Conservation (phyloP, 2,329 filamentous ascomycete genomes). For the Beauveria bassiana region DNA sequence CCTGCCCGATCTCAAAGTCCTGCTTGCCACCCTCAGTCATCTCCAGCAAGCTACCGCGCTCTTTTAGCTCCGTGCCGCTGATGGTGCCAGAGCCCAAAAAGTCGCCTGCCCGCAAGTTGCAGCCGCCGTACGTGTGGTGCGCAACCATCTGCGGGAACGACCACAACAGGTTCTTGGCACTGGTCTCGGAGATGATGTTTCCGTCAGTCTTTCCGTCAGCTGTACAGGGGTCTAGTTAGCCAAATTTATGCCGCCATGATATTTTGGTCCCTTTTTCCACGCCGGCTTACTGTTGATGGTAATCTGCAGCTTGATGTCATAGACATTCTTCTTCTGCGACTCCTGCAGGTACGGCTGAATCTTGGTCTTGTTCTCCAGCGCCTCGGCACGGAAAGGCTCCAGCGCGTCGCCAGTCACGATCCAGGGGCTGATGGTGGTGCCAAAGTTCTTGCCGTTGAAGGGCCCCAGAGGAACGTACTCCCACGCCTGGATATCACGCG, state of each 20-base stretch:
- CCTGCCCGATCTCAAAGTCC: conserved; percentile 31
- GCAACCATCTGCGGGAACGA: conserved; percentile 73
- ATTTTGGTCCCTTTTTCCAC: too few species aligned
- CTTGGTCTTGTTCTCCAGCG: conserved; percentile 25
- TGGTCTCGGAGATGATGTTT: conserved; percentile 13
- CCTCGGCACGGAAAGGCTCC: conserved; percentile 18
- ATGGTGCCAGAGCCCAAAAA: conserved; percentile 48
- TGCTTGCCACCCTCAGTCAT: conserved; percentile 38
- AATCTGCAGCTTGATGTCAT: conserved; percentile 31
- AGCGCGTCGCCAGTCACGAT: conserved; percentile 54
- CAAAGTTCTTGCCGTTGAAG: conserved; percentile 54
- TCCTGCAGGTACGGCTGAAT: conserved; percentile 47
- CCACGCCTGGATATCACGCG: conserved; percentile 52
- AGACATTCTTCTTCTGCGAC: conserved; percentile 28
- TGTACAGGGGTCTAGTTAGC: not conserved
- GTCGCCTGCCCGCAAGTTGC: conserved; percentile 61
- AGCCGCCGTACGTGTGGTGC: conserved; percentile 66
- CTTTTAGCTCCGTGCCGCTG: conserved; percentile 30
- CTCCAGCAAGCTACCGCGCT: conserved; percentile 38
- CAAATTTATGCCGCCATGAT: not conserved
- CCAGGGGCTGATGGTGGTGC: conserved; percentile 55
- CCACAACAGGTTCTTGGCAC: conserved; percentile 46
- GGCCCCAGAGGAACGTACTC: conserved; percentile 57
- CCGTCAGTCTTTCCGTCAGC: conserved; percentile 8
- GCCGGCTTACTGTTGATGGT: conserved; percentile 30